Conservation (phyloP, 495 filamentous ascomycete genomes). For the Haplographium delicatum region DNA sequence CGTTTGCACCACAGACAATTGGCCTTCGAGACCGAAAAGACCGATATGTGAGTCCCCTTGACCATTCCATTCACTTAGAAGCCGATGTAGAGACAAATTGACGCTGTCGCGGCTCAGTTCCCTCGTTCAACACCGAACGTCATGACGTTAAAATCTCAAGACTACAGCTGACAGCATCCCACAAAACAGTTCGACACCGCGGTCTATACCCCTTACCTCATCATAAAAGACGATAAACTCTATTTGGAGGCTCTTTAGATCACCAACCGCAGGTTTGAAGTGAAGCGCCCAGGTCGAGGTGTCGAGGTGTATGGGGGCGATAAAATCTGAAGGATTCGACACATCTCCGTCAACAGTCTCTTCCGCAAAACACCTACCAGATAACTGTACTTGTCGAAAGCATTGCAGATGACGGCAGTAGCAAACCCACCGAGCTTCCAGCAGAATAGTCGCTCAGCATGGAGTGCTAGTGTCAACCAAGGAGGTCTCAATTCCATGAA, state of each 20-base stretch:
- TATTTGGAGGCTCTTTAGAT: neutral
- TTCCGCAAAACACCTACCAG: constrained; percentile 14
- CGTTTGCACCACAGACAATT: constrained; percentile 14
- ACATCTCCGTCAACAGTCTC: constrained; percentile 15
- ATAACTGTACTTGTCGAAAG: constrained; percentile 17
- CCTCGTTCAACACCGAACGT: constrained; percentile 9
- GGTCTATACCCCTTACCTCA: neutral
- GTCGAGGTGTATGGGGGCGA: constrained; percentile 17
- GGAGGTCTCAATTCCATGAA: constrained; percentile 73
- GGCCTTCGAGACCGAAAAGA: constrained; percentile 2
- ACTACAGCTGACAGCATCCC: constrained; percentile 14
- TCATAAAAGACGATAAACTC: neutral
- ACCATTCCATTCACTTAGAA: neutral
- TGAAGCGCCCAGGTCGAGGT: constrained; percentile 11
- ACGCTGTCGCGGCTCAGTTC: neutral
- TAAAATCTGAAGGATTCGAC: constrained; percentile 6
- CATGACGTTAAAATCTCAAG: constrained; percentile 14
- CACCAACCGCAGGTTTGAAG: constrained; percentile 1
- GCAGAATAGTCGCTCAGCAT: constrained; percentile 56
- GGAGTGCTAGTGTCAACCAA: constrained; percentile 71
- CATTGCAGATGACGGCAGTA: constrained; percentile 85
- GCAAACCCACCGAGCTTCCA: constrained; percentile 88
- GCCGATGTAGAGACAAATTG: neutral
- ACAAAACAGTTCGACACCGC: constrained; percentile 11
- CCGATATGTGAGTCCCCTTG: constrained; percentile 14